phyloP scores from a whole-genome alignment of 2,329 filamentous ascomycete species.

The Fusarium vanettenii region DNA sequence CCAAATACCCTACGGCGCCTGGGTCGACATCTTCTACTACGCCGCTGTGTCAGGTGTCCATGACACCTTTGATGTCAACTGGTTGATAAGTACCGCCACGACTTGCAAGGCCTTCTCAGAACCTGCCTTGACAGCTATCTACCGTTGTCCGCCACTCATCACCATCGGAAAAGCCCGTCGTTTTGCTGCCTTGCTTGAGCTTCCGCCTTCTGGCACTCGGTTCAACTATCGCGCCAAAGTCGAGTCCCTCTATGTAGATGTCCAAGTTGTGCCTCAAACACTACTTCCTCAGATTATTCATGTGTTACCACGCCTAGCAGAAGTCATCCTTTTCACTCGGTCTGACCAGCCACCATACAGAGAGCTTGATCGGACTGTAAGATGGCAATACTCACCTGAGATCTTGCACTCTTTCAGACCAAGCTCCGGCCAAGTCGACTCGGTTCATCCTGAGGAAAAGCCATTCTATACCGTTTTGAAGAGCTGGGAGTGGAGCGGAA shows the following conservation, averaged over 20 bases:
- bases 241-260: constrained; percentile 76
- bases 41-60: constrained; percentile 64
- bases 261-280: constrained; percentile 67
- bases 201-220: constrained; percentile 58
- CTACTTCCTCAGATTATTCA: constrained; percentile 66
- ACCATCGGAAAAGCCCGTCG: constrained; percentile 56
- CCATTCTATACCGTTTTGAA: constrained; percentile 52
- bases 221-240: constrained; percentile 79
- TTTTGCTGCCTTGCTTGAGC: constrained; percentile 66
- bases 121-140: constrained; percentile 79
- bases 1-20: constrained; percentile 73
- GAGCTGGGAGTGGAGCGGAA: constrained; percentile 72
- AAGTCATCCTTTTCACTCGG: constrained; percentile 78
- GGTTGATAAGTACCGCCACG: constrained; percentile 73
- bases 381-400: constrained; percentile 76
- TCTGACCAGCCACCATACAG: constrained; percentile 76
- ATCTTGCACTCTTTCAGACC: constrained; percentile 74
- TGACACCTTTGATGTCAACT: constrained; percentile 63
- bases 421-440: constrained; percentile 54
- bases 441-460: constrained; percentile 46
- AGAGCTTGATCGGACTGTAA: constrained; percentile 64
- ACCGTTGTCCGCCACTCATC: constrained; percentile 74
- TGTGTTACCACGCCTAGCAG: constrained; percentile 73
- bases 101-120: constrained; percentile 75
- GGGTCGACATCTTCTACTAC: constrained; percentile 76